phyloP scores from a whole-genome alignment of 116 monocot genomes.

The Dioscorea cayenensis region DNA sequence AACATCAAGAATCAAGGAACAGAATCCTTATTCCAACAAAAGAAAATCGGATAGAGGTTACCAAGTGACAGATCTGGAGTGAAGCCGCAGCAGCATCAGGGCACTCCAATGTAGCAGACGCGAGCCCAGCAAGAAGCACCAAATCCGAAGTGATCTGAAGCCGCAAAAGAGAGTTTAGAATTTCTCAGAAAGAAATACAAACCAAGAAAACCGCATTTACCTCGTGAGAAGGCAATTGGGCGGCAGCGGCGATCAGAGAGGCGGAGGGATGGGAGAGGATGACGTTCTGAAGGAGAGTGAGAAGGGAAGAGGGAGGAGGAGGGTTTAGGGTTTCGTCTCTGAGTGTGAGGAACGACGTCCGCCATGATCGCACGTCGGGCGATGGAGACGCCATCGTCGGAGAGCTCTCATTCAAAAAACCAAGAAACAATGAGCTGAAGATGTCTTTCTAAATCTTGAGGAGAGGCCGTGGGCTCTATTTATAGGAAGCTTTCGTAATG shows the following conservation, averaged over 20 bases:
- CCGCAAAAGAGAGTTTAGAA: background rate
- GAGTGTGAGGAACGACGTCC: conserved; percentile 84
- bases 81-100: conserved; percentile 28
- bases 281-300: conserved; percentile 52
- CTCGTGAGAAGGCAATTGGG: conserved; percentile 64
- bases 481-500: no score
- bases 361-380: conserved; percentile 40
- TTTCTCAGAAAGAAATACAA: background rate
- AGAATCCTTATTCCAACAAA: background rate
- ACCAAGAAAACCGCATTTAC: conserved; percentile 9
- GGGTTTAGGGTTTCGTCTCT: conserved; percentile 72
- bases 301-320: conserved; percentile 34
- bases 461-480: no score
- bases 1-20: background rate
- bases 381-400: background rate
- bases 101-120: conserved; percentile 25
- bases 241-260: conserved; percentile 46
- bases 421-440: no score
- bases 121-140: conserved; percentile 54
- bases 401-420: no score
- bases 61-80: conserved; percentile 40
- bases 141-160: conserved; percentile 83
- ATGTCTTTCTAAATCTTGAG: no score
- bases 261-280: conserved; percentile 50
- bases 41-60: conserved; percentile 14